Evolutionary conservation across 768 basidiomycete genomes (phyloP).

Genomic region (Clavulina sp.): DNA sequence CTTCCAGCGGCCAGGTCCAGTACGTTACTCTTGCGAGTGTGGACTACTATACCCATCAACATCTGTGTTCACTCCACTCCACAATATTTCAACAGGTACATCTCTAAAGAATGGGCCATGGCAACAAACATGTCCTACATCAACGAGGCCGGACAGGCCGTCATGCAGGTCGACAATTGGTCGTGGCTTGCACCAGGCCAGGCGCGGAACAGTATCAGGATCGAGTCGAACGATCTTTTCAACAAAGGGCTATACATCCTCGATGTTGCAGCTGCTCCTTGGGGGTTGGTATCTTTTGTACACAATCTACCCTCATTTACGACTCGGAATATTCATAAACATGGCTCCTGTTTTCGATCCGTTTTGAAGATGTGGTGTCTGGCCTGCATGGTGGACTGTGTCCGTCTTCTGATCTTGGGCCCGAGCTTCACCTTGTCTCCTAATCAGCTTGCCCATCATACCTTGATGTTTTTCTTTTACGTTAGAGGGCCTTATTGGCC

Average conservation of each 20-base stretch:
- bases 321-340: too few species aligned
- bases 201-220: slow-evolving; percentile 7
- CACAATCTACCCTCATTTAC: too few species aligned
- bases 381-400: slow-evolving; percentile 10
- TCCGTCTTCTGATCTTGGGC: slow-evolving; percentile 5
- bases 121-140: slow-evolving; percentile 5
- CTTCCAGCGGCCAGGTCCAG: slow-evolving; percentile 9
- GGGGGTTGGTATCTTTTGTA: too few species aligned
- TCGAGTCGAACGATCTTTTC: slow-evolving; percentile 8
- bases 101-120: slow-evolving; percentile 1
- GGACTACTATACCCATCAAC: background rate
- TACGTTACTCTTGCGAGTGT: background rate
- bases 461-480: too few species aligned
- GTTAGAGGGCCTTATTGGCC: background rate
- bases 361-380: background rate
- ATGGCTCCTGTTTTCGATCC: slow-evolving; percentile 4
- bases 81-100: too few species aligned
- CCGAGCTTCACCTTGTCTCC: background rate
- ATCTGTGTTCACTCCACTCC: background rate
- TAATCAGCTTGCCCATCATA: too few species aligned
- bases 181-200: slow-evolving; percentile 4
- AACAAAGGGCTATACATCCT: slow-evolving; percentile 9
- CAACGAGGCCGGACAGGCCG: slow-evolving; percentile 1
- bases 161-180: slow-evolving; percentile 10
- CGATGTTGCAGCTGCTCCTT: slow-evolving; percentile 9